Evolutionary conservation across 805 yeast species (phyloP).

Genomic region (Ascoidea asiatica): DNA sequence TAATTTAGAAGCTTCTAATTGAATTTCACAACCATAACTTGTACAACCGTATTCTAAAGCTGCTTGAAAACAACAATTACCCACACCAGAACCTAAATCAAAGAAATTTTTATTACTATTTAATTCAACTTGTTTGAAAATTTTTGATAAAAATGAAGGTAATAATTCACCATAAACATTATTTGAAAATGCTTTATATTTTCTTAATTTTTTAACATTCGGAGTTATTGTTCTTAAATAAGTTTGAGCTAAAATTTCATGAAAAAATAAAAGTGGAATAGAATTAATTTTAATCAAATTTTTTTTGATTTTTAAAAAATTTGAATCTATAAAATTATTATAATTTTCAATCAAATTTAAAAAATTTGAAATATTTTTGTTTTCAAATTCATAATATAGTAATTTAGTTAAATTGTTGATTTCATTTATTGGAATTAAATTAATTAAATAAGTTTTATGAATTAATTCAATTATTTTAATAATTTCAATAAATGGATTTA

Average conservation of each 20-base stretch:
- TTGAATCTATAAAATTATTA: constrained; percentile 21
- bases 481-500: constrained; percentile 53
- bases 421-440: constrained; percentile 20
- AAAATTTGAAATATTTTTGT: constrained; percentile 13
- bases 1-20: constrained; percentile 66
- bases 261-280: constrained; percentile 32
- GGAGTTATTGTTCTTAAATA: constrained; percentile 76
- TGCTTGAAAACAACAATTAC: constrained; percentile 82
- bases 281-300: constrained; percentile 9
- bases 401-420: background rate
- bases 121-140: constrained; percentile 47
- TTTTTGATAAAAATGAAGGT: constrained; percentile 61
- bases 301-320: constrained; percentile 21
- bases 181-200: constrained; percentile 78
- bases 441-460: constrained; percentile 10
- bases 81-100: constrained; percentile 91
- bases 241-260: constrained; percentile 58
- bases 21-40: constrained; percentile 84
- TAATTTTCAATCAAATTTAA: constrained; percentile 20
- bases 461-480: constrained; percentile 33
- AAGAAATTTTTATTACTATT: constrained; percentile 46
- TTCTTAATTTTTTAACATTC: constrained; percentile 42
- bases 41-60: constrained; percentile 74
- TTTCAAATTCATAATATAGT: background rate
- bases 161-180: constrained; percentile 85